Percentiles rank a stretch among this genome's conserved stretches.
Evolutionary conservation across 768 basidiomycete species (phyloP).

Genomic region (Russula virescens): DNA sequence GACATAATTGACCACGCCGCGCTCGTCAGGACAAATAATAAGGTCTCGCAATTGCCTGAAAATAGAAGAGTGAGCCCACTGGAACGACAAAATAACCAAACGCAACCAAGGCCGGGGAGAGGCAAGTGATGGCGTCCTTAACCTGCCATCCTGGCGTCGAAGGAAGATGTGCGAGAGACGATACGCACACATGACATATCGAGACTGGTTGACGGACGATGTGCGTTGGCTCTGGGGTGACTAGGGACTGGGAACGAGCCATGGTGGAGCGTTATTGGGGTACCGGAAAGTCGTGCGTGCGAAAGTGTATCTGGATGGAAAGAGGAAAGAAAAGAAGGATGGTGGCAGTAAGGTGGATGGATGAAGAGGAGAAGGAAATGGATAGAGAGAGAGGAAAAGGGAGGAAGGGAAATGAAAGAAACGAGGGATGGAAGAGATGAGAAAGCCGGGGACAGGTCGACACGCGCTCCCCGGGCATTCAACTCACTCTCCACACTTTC

Average conservation of each 20-base stretch:
- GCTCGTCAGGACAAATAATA: slow-evolving; percentile 62
- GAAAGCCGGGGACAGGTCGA: neutral
- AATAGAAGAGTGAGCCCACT: neutral
- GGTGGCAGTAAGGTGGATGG: neutral
- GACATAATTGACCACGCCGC: slow-evolving; percentile 61
- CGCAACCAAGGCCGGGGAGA: no score
- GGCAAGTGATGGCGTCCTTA: no score
- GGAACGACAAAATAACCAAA: no score
- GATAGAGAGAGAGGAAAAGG: neutral
- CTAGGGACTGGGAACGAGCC: slow-evolving; percentile 42
- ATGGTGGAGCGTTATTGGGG: slow-evolving; percentile 30
- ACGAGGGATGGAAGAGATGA: neutral
- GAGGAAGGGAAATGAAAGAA: neutral
- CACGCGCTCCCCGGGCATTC: no score
- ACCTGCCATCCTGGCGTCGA: no score
- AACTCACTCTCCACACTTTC: no score
- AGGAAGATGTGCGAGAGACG: neutral
- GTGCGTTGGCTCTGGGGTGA: slow-evolving; percentile 41
- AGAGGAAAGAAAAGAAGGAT: neutral
- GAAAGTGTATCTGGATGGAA: no score
- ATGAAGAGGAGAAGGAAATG: neutral
- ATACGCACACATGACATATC: slow-evolving; percentile 56
- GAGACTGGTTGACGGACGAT: slow-evolving; percentile 41
- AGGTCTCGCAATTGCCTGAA: slow-evolving; percentile 73
- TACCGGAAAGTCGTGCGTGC: no score